phyloP scores from a whole-genome alignment of 495 filamentous ascomycete genomes.

The Talaromyces thailandensis region DNA sequence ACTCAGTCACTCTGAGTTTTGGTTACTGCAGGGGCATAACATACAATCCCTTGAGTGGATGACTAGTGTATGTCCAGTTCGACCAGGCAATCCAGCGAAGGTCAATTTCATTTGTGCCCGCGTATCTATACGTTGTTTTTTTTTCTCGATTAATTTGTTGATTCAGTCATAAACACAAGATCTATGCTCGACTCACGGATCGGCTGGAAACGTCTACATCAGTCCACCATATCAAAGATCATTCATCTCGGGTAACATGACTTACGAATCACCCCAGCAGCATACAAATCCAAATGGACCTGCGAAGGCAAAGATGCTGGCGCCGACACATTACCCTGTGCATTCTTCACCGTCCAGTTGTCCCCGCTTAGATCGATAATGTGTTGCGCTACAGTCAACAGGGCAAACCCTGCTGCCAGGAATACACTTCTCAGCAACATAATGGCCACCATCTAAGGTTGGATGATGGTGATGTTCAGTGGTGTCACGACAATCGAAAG shows the following conservation, averaged over 20 bases:
- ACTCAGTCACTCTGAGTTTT: conserved; percentile 1
- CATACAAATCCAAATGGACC: conserved; percentile 51
- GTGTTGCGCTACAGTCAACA: conserved; percentile 17
- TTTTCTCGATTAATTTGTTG: conserved; percentile 2
- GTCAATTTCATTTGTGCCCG: conserved; percentile 53
- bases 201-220: conserved; percentile 19
- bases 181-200: conserved; percentile 33
- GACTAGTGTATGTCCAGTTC: conserved; percentile 58
- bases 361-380: conserved; percentile 43
- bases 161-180: neutral
- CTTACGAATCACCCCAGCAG: conserved; percentile 40
- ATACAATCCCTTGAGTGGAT: conserved; percentile 38
- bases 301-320: conserved; percentile 55
- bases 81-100: conserved; percentile 50
- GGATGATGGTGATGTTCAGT: neutral
- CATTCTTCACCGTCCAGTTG: conserved; percentile 48
- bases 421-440: neutral
- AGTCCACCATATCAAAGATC: neutral
- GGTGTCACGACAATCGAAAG: neutral
- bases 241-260: neutral
- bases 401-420: conserved; percentile 1
- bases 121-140: too few species aligned
- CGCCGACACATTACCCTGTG: conserved; percentile 43
- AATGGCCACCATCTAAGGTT: neutral
- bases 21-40: conserved; percentile 2